Percentiles rank a stretch among this genome's conserved stretches.
Conservation (phyloP, 768 basidiomycete species). For the Mycena rebaudengoi region DNA sequence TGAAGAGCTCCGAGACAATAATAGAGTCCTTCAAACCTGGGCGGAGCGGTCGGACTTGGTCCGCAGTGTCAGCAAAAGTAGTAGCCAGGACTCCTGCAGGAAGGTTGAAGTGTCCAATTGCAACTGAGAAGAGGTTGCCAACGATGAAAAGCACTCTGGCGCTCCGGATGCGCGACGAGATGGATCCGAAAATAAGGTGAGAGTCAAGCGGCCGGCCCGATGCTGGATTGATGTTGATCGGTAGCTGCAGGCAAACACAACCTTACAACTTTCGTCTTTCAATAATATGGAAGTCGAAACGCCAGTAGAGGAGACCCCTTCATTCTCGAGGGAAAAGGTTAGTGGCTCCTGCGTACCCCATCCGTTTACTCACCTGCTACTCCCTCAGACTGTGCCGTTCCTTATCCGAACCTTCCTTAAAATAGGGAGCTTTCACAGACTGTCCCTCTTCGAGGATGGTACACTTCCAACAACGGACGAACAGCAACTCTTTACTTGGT, state of each 20-base stretch:
- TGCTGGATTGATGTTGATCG: not conserved
- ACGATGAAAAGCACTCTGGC: too few relatives aligned
- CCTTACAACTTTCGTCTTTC: not conserved
- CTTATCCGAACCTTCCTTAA: slow-evolving; percentile 85
- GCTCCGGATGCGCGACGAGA: too few relatives aligned
- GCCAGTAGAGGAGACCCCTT: not conserved
- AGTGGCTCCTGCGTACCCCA: not conserved
- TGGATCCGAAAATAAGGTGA: too few relatives aligned
- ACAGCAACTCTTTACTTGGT: slow-evolving; percentile 87
- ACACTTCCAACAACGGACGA: slow-evolving; percentile 82
- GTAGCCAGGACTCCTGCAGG: too few relatives aligned
- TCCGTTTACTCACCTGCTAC: not conserved
- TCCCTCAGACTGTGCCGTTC: slow-evolving; percentile 75
- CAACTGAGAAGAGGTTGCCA: too few relatives aligned
- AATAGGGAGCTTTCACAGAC: slow-evolving; percentile 79
- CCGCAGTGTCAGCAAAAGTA: too few relatives aligned
- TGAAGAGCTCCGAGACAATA: too few relatives aligned
- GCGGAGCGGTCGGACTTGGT: too few relatives aligned
- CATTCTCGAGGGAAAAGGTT: slow-evolving; percentile 26
- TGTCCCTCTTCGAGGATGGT: slow-evolving; percentile 80
- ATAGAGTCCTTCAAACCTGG: too few relatives aligned
- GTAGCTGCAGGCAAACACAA: not conserved
- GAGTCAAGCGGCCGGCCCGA: too few relatives aligned
- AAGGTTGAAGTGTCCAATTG: too few relatives aligned
- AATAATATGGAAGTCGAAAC: slow-evolving; percentile 23